Conservation (phyloP, 805 yeast genomes). For the Myxozyma monticola region DNA sequence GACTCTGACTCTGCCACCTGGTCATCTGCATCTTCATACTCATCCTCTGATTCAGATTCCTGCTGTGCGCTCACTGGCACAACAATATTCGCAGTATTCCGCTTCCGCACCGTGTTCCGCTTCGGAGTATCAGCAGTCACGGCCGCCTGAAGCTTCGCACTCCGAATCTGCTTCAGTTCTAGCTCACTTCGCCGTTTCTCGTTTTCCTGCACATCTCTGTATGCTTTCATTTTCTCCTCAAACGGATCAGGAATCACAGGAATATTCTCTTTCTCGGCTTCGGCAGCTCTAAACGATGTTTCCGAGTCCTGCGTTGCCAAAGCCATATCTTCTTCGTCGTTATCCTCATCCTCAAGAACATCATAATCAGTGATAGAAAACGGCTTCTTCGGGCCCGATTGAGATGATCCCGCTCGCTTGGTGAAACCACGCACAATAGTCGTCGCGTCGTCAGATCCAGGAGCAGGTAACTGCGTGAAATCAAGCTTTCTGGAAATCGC, state of each 20-base stretch:
- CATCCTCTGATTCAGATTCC: constrained; percentile 12
- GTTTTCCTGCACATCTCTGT: constrained; percentile 22
- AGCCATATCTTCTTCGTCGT: not conserved
- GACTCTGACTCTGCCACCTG: not conserved
- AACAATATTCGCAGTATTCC: constrained; percentile 6
- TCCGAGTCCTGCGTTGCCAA: constrained; percentile 1
- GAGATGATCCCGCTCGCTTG: no score
- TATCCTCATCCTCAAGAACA: constrained; percentile 6
- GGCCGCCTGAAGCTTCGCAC: no score
- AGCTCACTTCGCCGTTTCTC: constrained; percentile 21
- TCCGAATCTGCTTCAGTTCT: constrained; percentile 7
- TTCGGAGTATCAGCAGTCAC: not conserved
- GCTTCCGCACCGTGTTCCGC: not conserved
- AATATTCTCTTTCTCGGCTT: constrained; percentile 8
- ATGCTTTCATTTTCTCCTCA: constrained; percentile 12
- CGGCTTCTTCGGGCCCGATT: constrained; percentile 1
- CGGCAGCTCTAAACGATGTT: not conserved
- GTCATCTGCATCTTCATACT: constrained; percentile 1
- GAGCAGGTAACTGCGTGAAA: constrained; percentile 4
- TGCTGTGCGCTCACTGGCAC: not conserved
- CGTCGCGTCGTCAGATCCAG: not conserved
- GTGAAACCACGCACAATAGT: constrained; percentile 2
- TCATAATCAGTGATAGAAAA: constrained; percentile 17
- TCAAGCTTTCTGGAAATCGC: constrained; percentile 20
- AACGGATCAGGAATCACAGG: constrained; percentile 8